Evolutionary conservation across 163 green algal species (phyloP), one percentile per base, ranked within the genome.

Genomic region (Prototheca stagnorum): DNA sequence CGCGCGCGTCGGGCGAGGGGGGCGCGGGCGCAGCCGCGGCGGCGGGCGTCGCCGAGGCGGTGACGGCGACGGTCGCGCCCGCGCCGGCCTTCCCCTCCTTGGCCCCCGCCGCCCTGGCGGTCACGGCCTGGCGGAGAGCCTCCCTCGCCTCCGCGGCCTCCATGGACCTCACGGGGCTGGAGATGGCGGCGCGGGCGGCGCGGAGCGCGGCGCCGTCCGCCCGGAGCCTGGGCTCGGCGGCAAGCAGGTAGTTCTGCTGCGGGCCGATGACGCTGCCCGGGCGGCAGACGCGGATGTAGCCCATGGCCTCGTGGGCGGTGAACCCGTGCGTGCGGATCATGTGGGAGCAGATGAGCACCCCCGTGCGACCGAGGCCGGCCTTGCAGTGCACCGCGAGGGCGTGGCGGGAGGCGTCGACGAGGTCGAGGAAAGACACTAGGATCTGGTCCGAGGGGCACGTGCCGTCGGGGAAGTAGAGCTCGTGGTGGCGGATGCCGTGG

Each of bases 381-480:
- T 95, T 95, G 77, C 86, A 95, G 71, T 95, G 86, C 21, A 95
- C 52, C 6, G 86, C 86, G 22, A 93, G 49, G 5, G 77, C 75
- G 7, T 81, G 80, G 17, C 57, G 56, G 51, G 84, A 72, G 0
- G 46, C 47, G 54, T 94, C 85, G 5, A 68, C 77, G 3, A 84
- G 62, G 16, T 77, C 62, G 46, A 95, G 63, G 54, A 93, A 95
- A 21, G 51, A 59, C 20, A 66, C 41, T 37, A 92, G 56, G 51
- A 93, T 83, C 29, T 59, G 51, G n/a, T 87, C 71, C 7, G 62
- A 61, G 23, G 86, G 86, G 67, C 77, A 89, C 23, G 72, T 84
- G 40, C 86, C 86, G 58, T 95, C 86, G 20, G 86, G 81, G 48
- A 95, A 95, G 74, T 93, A 93, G 39, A 95, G 68, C 44, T 95